phyloP scores from a whole-genome alignment of 257 asterid genomes.

The Nicotiana tabacum region DNA sequence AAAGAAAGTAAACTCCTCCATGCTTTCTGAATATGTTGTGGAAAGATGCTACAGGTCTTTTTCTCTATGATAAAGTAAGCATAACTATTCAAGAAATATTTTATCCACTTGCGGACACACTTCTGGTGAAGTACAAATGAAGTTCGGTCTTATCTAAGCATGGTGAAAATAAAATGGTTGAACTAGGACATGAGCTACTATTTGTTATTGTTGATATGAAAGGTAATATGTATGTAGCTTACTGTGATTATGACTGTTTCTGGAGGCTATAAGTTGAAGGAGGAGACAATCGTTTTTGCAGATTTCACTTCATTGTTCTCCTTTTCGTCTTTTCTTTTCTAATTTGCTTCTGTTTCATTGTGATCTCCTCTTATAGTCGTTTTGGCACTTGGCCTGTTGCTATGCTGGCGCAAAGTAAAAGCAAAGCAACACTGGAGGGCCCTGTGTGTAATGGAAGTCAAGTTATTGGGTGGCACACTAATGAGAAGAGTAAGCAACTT shows the following conservation, averaged over 20 bases:
- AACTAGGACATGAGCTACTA: background rate
- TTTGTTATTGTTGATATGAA: background rate
- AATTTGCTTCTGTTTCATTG: conserved; percentile 9
- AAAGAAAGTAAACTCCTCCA: background rate
- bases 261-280: background rate
- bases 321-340: background rate
- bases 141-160: background rate
- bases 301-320: background rate
- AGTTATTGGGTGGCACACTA: conserved; percentile 97
- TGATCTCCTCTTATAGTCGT: conserved; percentile 45
- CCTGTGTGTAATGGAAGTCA: conserved; percentile 88
- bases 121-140: background rate
- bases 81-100: background rate
- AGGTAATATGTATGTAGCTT: background rate
- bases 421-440: conserved; percentile 76
- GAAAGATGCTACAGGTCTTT: background rate
- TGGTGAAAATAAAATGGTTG: background rate
- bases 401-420: conserved; percentile 81
- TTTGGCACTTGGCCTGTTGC: conserved; percentile 99
- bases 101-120: background rate
- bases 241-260: background rate
- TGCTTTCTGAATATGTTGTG: background rate
- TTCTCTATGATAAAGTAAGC: background rate
- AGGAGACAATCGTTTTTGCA: background rate
- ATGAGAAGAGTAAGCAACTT: conserved; percentile 82